Evolutionary conservation across 441 rosid species (phyloP).

Genomic region (Isatis lusitanica): DNA sequence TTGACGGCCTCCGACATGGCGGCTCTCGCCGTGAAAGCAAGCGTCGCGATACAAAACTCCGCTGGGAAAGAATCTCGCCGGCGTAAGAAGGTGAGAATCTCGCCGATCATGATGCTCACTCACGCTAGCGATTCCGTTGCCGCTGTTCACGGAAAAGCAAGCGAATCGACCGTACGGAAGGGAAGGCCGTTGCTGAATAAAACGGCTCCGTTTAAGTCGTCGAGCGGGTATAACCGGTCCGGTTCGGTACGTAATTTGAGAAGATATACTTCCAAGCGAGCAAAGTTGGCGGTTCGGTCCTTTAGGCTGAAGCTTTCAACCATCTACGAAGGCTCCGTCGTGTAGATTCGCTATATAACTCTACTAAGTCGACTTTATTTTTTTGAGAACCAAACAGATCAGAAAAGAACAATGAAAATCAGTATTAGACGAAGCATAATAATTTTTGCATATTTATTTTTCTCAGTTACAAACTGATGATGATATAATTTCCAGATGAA

Average conservation of each 20-base stretch:
- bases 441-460: background rate
- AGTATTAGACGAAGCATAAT: background rate
- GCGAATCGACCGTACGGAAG: background rate
- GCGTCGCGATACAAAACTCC: slow-evolving; percentile 51
- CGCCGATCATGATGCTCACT: slow-evolving; percentile 41
- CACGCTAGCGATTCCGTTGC: background rate
- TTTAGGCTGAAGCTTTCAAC: slow-evolving; percentile 56
- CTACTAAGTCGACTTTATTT: background rate
- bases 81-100: slow-evolving; percentile 41
- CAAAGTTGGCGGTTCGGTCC: slow-evolving; percentile 60
- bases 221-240: slow-evolving; percentile 39
- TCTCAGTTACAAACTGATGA: slow-evolving; percentile 6
- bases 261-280: slow-evolving; percentile 48
- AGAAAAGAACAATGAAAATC: background rate
- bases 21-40: slow-evolving; percentile 73
- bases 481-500: background rate
- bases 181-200: slow-evolving; percentile 16
- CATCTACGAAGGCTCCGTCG: slow-evolving; percentile 58
- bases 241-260: slow-evolving; percentile 48
- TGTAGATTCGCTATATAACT: slow-evolving; percentile 8
- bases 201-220: background rate
- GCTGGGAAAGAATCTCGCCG: slow-evolving; percentile 24
- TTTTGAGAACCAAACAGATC: slow-evolving; percentile 3
- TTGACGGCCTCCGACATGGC: slow-evolving; percentile 70
- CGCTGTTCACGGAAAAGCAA: slow-evolving; percentile 7